These are phyloP conservation scores for Phellinidium pouzarii DNA, from an alignment of 1,284 basidiomycete genomes.

Conservation along the genomic window DNA sequence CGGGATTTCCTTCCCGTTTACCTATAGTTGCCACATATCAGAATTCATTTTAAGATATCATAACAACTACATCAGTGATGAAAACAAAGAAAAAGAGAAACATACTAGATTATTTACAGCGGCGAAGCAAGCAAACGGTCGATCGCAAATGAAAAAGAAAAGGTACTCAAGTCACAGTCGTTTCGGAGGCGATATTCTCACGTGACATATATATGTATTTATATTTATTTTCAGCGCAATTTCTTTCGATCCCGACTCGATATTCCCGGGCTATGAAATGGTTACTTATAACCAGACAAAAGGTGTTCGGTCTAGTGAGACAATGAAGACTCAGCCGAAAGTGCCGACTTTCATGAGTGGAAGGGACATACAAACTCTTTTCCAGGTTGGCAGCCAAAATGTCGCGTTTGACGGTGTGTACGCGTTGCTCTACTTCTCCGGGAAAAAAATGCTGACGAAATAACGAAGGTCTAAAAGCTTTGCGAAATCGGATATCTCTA, in stretches of 20 bases:
- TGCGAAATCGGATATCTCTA: conserved; percentile 52
- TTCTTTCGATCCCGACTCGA: too few species aligned
- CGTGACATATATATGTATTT: neutral
- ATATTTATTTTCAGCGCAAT: neutral
- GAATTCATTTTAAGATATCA: too few species aligned
- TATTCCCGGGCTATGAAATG: neutral
- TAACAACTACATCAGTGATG: too few species aligned
- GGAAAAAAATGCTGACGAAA: neutral
- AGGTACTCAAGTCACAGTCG: too few species aligned
- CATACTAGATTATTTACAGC: neutral
- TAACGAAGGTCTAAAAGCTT: conserved; percentile 23
- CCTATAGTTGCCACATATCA: too few species aligned
- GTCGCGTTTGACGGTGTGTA: neutral
- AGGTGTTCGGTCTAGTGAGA: neutral
- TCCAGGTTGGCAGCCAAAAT: neutral
- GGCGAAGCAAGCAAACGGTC: too few species aligned
- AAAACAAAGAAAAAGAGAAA: neutral
- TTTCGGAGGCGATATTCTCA: too few species aligned
- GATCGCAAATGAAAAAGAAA: too few species aligned
- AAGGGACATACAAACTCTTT: neutral
- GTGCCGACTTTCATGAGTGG: neutral
- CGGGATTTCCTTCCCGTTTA: neutral
- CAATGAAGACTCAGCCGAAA: neutral
- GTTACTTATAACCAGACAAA: neutral
- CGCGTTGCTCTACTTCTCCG: neutral